Percentiles rank a stretch among this genome's conserved stretches.
Conservation (phyloP, 306 rosid species). For the Bauhinia variegata region DNA sequence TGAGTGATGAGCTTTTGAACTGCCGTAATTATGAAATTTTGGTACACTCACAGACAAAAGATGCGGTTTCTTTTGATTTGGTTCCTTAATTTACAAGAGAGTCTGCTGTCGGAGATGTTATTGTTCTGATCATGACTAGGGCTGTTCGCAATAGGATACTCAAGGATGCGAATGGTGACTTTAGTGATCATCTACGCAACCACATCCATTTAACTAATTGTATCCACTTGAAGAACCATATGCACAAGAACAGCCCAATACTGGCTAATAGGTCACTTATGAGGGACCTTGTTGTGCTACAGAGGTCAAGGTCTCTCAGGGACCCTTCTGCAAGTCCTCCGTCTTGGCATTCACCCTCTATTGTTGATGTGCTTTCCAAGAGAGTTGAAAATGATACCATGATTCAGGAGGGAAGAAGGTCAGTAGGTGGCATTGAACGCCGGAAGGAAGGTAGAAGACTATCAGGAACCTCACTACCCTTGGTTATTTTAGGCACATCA, state of each 20-base stretch:
- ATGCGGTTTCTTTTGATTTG: conserved; percentile 50
- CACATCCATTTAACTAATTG: conserved; percentile 97
- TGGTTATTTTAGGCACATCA: conserved; percentile 60
- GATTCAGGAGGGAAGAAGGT: conserved; percentile 76
- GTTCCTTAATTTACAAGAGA: conserved; percentile 53
- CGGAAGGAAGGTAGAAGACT: conserved; percentile 68
- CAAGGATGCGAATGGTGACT: conserved; percentile 96
- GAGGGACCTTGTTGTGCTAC: conserved; percentile 92
- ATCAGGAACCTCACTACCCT: conserved; percentile 72
- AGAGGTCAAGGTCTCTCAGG: conserved; percentile 85
- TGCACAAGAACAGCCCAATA: conserved; percentile 97
- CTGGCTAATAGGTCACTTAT: conserved; percentile 83
- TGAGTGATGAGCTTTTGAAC: too few relatives aligned
- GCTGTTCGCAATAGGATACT: conserved; percentile 87
- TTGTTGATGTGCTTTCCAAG: conserved; percentile 68
- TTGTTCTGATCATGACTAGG: conserved; percentile 87
- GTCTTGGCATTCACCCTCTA: conserved; percentile 88
- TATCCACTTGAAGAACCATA: conserved; percentile 98
- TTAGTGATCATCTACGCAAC: conserved; percentile 92
- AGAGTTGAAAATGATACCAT: conserved; percentile 61
- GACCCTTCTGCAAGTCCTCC: conserved; percentile 99
- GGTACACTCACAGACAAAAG: conserved; percentile 32
- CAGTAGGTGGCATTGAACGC: conserved; percentile 67
- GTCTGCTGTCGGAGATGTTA: conserved; percentile 46
- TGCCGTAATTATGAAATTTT: conserved; percentile 44